phyloP scores from a whole-genome alignment of 805 yeast species.

The Wickerhamiella spandovensis region DNA sequence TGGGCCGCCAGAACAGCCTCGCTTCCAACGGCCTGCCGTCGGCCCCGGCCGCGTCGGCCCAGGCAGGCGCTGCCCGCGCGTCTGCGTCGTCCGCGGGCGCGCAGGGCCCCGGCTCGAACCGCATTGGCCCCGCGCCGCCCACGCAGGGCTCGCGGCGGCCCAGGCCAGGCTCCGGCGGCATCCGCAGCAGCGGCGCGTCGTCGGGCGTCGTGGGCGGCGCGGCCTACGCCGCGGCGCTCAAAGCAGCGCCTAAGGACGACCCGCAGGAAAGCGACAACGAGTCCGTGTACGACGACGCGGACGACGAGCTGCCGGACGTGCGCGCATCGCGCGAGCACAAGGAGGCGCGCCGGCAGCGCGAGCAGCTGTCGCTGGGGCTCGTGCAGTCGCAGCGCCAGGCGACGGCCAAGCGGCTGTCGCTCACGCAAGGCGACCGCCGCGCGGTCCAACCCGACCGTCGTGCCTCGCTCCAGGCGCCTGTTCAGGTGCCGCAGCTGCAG shows the following conservation, averaged over 20 bases:
- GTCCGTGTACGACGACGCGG: not conserved
- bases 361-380: not conserved
- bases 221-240: not conserved
- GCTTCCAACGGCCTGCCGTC: not conserved
- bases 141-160: not conserved
- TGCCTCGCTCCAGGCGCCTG: not conserved
- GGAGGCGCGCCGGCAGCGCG: not conserved
- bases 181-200: not conserved
- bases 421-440: not conserved
- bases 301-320: not conserved
- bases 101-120: not conserved
- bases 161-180: not conserved
- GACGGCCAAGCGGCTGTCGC: not conserved
- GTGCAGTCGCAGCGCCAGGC: not conserved
- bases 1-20: not conserved
- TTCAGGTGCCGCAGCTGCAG: not conserved
- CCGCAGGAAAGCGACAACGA: not conserved
- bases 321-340: not conserved
- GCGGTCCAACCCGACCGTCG: not conserved
- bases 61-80: not conserved
- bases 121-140: not conserved
- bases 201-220: not conserved
- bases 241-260: not conserved
- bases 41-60: not conserved
- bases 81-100: not conserved